Evolutionary conservation across 352 stramenopile genomes (phyloP).

Genomic region (Phytopythium cucurbitacearum): DNA sequence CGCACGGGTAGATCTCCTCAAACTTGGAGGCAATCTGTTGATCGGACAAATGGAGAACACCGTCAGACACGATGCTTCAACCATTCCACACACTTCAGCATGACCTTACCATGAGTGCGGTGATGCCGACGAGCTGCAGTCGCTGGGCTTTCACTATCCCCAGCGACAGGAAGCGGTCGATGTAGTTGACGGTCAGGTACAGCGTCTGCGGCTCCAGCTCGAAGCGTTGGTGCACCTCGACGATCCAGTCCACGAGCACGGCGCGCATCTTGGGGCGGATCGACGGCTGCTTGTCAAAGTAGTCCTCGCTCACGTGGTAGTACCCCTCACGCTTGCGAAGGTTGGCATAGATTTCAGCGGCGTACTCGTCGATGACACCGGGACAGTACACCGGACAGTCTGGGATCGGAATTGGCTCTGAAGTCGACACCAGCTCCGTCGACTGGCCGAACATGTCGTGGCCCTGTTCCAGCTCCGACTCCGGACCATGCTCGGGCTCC

Average conservation of each 20-base stretch:
- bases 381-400: constrained; percentile 24
- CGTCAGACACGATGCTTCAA: constrained; percentile 4
- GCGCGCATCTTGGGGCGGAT: constrained; percentile 57
- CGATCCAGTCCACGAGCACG: constrained; percentile 76
- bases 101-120: constrained; percentile 80
- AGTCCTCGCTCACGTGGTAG: constrained; percentile 45
- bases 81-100: constrained; percentile 3
- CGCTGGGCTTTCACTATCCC: constrained; percentile 88
- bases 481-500: constrained; percentile 5
- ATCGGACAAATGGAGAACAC: constrained; percentile 19
- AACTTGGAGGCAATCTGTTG: constrained; percentile 93
- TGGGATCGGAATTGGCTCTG: not conserved
- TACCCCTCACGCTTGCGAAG: constrained; percentile 34
- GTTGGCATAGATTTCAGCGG: constrained; percentile 46
- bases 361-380: constrained; percentile 44
- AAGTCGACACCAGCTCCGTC: not conserved
- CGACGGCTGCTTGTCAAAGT: constrained; percentile 45
- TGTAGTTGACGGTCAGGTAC: constrained; percentile 97
- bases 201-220: constrained; percentile 96
- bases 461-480: constrained; percentile 3
- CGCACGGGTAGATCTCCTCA: constrained; percentile 98
- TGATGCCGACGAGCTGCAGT: constrained; percentile 97
- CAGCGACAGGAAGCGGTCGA: constrained; percentile 95
- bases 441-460: constrained; percentile 21
- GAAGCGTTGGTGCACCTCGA: constrained; percentile 98